A percentile compares a stretch with the other conserved stretches of the same genome.
These are phyloP conservation scores for Rhododendron henanense DNA, from an alignment of 148 eudicot genomes.

Conservation along the genomic window DNA sequence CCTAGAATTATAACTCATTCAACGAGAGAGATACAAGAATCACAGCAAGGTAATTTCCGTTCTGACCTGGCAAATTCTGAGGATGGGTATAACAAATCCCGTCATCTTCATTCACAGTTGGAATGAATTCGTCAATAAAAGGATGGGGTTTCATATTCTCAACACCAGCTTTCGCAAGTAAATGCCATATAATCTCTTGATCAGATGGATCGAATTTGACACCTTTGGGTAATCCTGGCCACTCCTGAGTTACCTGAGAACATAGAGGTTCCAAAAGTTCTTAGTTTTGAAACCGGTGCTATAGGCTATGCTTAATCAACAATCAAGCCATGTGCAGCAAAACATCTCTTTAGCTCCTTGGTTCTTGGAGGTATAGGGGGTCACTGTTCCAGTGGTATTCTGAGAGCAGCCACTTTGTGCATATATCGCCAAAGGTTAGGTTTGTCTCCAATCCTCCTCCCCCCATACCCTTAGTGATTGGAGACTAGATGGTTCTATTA, in stretches of 20 bases:
- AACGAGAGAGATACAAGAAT: not conserved
- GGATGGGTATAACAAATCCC: constrained; percentile 98
- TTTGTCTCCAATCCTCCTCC: no score
- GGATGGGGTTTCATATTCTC: constrained; percentile 59
- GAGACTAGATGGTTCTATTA: no score
- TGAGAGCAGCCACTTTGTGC: no score
- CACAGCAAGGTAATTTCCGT: not conserved
- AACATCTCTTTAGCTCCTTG: no score
- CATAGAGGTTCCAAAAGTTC: not conserved
- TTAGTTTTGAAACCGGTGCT: not conserved
- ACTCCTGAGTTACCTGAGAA: constrained; percentile 66
- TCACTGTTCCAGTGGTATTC: no score
- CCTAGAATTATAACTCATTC: constrained; percentile 1
- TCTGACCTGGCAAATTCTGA: constrained; percentile 74
- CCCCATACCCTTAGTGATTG: no score
- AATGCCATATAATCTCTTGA: constrained; percentile 84
- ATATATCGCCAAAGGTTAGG: no score
- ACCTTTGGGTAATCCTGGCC: constrained; percentile 97
- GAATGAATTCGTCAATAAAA: constrained; percentile 82
- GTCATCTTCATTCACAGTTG: constrained; percentile 77
- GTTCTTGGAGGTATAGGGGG: no score
- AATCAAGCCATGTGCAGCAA: not conserved
- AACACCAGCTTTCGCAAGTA: constrained; percentile 62
- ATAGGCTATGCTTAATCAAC: not conserved
- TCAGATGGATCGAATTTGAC: constrained; percentile 98